Base-by-base conservation (phyloP, 345 rosid genomes). In the Euphorbia tirucalli region DNA sequence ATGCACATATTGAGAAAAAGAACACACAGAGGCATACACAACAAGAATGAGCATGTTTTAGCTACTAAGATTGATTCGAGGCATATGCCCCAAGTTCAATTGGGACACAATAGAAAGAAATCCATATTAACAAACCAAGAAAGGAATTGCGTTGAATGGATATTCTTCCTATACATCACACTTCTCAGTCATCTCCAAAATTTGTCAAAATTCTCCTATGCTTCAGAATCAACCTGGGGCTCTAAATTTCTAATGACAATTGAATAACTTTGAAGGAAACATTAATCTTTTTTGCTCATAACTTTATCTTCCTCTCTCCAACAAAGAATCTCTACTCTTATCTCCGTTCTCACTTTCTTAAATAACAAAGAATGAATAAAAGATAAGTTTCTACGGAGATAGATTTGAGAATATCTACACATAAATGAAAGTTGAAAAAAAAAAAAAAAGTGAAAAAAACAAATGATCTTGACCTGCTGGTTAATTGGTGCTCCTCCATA, bases 401-500 rank as follows among this genome's bases (percentile, higher is more conserved):
- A 7, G 39, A 35, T 35, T 35, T 35, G 4, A 35, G 3, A 35
- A 35, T n/a, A n/a, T n/a, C n/a, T n/a, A n/a, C n/a, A 60, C 6
- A 31, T 27, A 39, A 30, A 9, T 14, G 30, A n/a, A 59, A 18
- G 30, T 24, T 50, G 24, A 60, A 30, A 52, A 62, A 25, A 56
- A 60, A 62, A 3, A 55, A 37, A 18, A 14, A 28, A 35, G 39
- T 7, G 3, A n/a, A n/a, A n/a, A n/a, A n/a, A n/a, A n/a, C n/a
- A n/a, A n/a, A 5, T 72, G 70, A 72, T 65, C 58, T 25, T 28
- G 50, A 95, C 99, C 93, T 95, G 99, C 19, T 88, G 96, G 74
- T 84, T 86, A 69, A 95, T 86, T 61, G 99, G 99, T 66, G 98
- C 93, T 78, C 99, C 99, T 72, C 99, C 99, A 83, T 95, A 95